phyloP scores from a whole-genome alignment of 768 basidiomycete species.

The Russula brevipes region DNA sequence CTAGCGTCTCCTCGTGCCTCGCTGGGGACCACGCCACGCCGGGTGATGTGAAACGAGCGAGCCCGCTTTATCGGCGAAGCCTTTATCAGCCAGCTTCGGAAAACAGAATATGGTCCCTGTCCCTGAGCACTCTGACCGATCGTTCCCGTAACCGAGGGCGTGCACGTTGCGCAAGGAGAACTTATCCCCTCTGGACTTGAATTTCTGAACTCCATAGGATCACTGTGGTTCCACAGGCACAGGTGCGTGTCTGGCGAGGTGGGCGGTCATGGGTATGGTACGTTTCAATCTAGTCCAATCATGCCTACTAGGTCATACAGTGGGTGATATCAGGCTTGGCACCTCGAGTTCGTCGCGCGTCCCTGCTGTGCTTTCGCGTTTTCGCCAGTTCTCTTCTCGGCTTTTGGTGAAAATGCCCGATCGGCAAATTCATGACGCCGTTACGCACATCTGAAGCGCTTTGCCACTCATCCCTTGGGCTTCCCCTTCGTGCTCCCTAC shows the following conservation, averaged over 20 bases:
- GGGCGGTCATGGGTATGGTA: constrained; percentile 68
- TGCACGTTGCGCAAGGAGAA: constrained; percentile 52
- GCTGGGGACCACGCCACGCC: constrained; percentile 60
- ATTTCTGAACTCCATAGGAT: constrained; percentile 60
- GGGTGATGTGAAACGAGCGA: constrained; percentile 83
- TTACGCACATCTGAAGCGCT: constrained; percentile 30
- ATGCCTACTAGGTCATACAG: constrained; percentile 13
- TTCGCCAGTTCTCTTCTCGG: constrained; percentile 11
- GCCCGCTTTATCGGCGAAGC: constrained; percentile 60
- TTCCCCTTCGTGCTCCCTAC: not conserved
- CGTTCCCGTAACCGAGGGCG: constrained; percentile 54
- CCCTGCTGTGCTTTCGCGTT: not conserved
- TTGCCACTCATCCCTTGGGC: constrained; percentile 37
- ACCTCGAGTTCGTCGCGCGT: constrained; percentile 7
- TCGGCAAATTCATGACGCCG: constrained; percentile 22
- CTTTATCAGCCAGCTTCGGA: not conserved
- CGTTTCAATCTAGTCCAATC: not conserved
- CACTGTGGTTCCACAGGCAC: constrained; percentile 84
- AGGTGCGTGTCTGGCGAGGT: constrained; percentile 93
- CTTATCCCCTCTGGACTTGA: constrained; percentile 59
- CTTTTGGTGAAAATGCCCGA: constrained; percentile 19
- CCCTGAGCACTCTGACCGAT: constrained; percentile 63
- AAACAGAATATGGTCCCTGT: not conserved
- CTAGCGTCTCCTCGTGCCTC: constrained; percentile 71
- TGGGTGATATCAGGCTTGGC: constrained; percentile 24